Base-by-base conservation (phyloP, 192 early-diverging fungal species). In the Rhizophagus prolifer region DNA sequence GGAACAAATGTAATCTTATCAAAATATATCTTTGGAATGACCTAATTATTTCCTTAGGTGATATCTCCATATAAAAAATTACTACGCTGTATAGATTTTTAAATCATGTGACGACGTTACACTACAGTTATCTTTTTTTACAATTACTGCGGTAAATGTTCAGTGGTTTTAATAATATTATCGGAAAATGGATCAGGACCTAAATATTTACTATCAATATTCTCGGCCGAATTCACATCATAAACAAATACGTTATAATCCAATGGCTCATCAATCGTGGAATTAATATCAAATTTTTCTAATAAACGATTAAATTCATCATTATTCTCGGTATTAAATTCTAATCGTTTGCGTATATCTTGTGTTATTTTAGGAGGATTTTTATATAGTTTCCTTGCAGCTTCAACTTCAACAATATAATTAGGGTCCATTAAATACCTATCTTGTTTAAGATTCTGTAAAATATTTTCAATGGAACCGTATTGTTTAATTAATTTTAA, bases 391-490 rank as follows among this genome's bases (percentile, higher is more conserved):
- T 69, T 13, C 21, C 67, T 69, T 19, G 67, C 41, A n/a, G 41
- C 67, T 41, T 44, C 10, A 9, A 36, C 36, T 36, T 69, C 30
- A 4, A 12, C 36, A 12, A 69, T 23, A 41, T 19, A 69, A 69
- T 69, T 25, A 62, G 60, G 26, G 9, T 25, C 26, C 8, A 9
- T 3, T 62, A 62, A 28, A 62, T 26, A 26, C 16, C 12, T 62
- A 25, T 62, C 26, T 62, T 21, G n/a, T 23, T 62, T 69, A 36
- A 59, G 60, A 61, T 81, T 81, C 25, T 73, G 79, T 74, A 84
- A 71, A 34, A 92, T 83, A 14, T 80, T 73, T 72, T 94, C 92
- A 23, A 94, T 91, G 6, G 89, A 88, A 21, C 89, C 90, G 77
- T 87, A 81, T 72, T 84, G 58, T 54, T 79, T 81, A 9, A 94